phyloP scores from a whole-genome alignment of 441 rosid species.

The Mallotus repandus region DNA sequence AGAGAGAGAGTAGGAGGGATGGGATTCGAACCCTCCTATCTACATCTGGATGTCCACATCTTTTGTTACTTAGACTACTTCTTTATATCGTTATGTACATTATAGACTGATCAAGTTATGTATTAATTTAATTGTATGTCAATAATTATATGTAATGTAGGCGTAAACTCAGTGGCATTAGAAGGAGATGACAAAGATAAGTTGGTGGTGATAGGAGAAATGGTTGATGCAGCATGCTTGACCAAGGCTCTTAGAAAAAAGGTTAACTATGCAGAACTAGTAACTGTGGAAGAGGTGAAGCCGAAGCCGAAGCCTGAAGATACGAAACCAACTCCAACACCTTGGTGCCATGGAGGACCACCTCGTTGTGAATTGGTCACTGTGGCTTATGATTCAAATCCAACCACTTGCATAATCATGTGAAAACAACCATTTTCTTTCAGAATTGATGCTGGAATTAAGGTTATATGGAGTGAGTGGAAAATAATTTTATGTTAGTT shows the following conservation, averaged over 20 bases:
- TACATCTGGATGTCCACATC: too few relatives aligned
- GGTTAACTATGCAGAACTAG: background rate
- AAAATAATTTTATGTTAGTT: too few relatives aligned
- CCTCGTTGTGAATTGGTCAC: constrained; percentile 1
- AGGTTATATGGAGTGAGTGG: background rate
- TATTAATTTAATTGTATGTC: too few relatives aligned
- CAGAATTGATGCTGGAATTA: too few relatives aligned
- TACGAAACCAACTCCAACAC: background rate
- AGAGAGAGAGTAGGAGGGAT: too few relatives aligned
- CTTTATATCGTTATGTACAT: background rate
- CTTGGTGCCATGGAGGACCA: background rate
- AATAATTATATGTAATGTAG: background rate
- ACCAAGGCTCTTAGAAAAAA: background rate
- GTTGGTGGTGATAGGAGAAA: constrained; percentile 3
- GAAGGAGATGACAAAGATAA: constrained; percentile 5
- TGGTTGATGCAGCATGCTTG: constrained; percentile 11
- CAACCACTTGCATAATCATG: background rate
- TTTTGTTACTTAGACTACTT: too few relatives aligned
- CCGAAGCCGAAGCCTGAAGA: background rate
- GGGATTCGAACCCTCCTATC: too few relatives aligned
- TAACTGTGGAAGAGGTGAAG: constrained; percentile 1
- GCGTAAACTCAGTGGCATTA: background rate
- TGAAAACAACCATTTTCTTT: background rate
- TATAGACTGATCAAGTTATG: too few relatives aligned
- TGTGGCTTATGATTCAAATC: background rate